phyloP scores from a whole-genome alignment of 2,329 filamentous ascomycete genomes.

The Mycosphaerella arachidis region DNA sequence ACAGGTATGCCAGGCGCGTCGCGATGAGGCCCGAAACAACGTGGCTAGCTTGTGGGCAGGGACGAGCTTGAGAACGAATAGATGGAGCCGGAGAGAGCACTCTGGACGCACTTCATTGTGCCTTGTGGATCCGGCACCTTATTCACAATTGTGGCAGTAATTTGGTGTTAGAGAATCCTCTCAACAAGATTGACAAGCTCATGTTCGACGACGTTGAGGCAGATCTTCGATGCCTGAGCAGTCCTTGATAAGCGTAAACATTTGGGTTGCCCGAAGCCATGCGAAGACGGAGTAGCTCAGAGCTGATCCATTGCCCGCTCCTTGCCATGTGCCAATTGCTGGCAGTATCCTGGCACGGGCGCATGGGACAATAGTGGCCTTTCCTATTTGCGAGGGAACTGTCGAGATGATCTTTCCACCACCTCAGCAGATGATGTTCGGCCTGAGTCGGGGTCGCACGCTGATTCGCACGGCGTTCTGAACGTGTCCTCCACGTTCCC shows the following conservation, averaged over 20 bases:
- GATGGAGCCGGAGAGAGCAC: constrained; percentile 15
- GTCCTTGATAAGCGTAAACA: background rate
- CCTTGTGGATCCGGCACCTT: constrained; percentile 12
- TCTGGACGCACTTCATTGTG: constrained; percentile 16
- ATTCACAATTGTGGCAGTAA: background rate
- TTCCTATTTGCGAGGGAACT: background rate
- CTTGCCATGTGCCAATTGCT: background rate
- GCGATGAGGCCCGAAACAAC: background rate
- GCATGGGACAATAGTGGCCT: background rate
- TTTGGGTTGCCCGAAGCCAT: background rate
- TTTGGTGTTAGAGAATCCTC: constrained; percentile 1
- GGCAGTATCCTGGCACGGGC: background rate
- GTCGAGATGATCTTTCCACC: background rate
- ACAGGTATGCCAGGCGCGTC: background rate
- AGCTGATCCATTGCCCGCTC: background rate
- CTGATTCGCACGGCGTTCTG: constrained; percentile 1
- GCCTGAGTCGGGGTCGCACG: background rate
- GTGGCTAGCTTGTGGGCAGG: background rate
- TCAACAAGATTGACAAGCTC: constrained; percentile 4
- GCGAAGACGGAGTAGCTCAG: background rate
- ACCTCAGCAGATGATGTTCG: background rate
- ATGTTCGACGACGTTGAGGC: background rate
- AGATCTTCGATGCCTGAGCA: background rate
- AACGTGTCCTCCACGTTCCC: constrained; percentile 7
- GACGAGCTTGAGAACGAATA: constrained; percentile 13